Evolutionary conservation across 257 asterid genomes (phyloP).

Genomic region (Nicotiana obtusifolia): DNA sequence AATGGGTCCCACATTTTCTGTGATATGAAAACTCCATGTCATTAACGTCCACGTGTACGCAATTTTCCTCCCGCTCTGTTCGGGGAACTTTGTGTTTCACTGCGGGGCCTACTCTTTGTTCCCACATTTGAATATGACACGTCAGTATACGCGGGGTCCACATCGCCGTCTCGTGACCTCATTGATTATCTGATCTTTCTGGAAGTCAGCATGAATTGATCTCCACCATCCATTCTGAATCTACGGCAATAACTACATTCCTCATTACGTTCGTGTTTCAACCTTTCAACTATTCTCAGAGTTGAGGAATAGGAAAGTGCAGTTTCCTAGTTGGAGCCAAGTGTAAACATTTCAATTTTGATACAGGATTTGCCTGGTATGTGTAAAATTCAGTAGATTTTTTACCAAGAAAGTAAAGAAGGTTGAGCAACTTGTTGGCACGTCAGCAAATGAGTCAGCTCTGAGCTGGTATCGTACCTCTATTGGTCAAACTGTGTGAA

Average conservation of each 20-base stretch:
- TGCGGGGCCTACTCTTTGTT: constrained; percentile 13
- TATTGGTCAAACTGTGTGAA: neutral
- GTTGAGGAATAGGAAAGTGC: neutral
- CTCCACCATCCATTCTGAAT: neutral
- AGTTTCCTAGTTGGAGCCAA: neutral
- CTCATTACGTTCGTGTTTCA: neutral
- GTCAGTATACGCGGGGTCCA: constrained; percentile 34
- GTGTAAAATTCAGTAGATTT: neutral
- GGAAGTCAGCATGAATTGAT: neutral
- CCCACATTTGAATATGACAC: constrained; percentile 15
- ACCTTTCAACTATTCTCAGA: neutral
- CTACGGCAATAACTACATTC: neutral
- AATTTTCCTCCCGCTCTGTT: constrained; percentile 33
- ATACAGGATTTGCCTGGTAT: neutral
- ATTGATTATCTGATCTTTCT: constrained; percentile 11
- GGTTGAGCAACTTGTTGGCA: neutral
- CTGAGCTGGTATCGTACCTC: neutral
- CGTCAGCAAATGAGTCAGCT: neutral
- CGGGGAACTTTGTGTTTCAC: constrained; percentile 9
- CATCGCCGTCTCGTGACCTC: constrained; percentile 20
- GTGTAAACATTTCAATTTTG: neutral
- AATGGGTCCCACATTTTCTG: constrained; percentile 9
- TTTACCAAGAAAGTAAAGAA: neutral
- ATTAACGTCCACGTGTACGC: constrained; percentile 17
- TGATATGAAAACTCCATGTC: constrained; percentile 14